Evolutionary conservation across 257 asterid genomes (phyloP), one percentile per base, ranked within the genome.

Genomic region (Anisodus tanguticus): DNA sequence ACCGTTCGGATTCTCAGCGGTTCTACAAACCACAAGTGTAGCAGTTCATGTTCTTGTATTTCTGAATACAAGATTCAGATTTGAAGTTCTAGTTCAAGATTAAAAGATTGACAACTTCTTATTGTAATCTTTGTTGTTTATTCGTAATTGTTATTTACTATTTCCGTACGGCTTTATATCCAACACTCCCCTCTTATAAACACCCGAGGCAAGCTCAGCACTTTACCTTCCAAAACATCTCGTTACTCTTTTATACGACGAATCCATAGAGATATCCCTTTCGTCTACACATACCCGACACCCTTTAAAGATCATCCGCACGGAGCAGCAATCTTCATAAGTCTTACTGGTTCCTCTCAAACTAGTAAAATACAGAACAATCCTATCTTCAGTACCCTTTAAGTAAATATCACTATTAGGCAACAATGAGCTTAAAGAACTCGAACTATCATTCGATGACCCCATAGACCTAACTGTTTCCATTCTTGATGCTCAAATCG

Each of bases 291-390:
- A 86, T 84, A 93, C 97, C 79, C 93, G 88, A 85, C 87, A 90
- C 2, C 94, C 92, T 83, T 94, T 85, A 26, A 95, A 86, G 69
- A 95, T 95, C 93, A 87, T 94, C 41, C 95, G 88, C 17, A 90
- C 94, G 4, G 90, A 86, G 62, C 95, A 91, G 69, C 97, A 95
- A 70, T 95, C 98, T 86, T 95, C 97, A 37, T 89, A 92, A 0
- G 97, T 94, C 90, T 91, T 95, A 94, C 97, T 91, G 80, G 93
- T 95, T 8, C 97, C 96, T 87, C 97, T 92, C 93, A 93, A 90
- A 85, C 97, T 92, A 80, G 98, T 95, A 83, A 90, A 92, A 70
- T 91, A 93, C 87, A 95, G 19, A 5, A 95, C 94, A 85, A 92
- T 87, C 91, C 7, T 3, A 3, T 6, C 72, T 19, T 60, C 72